Base-by-base conservation (phyloP, 2,329 filamentous ascomycete species). In the Rutstroemia sp. region DNA sequence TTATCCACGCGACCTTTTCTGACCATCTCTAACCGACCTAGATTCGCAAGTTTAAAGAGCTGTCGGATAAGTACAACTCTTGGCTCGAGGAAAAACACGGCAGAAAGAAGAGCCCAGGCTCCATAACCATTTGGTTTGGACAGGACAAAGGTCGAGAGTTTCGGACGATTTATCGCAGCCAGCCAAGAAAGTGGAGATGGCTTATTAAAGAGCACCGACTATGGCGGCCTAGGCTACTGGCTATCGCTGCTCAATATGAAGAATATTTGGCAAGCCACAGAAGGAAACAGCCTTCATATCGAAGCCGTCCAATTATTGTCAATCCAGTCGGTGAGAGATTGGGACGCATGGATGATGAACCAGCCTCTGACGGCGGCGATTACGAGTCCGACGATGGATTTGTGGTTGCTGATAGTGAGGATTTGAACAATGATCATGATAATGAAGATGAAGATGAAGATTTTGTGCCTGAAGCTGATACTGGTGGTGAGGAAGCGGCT, bases 121-220 rank as follows among this genome's bases (percentile, higher is more conserved):
- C 52, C 7, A 54, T 48, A 25, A 18, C 5, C 3, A 54, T 54
- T 18, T 54, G 52, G 52, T 41, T 48, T n/a, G 52, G 44, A 9
- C 2, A 48, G 30, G 52, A 54, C 16, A 41, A 48, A 21, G 52
- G 52, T n/a, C 44, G 21, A 41, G 34, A 54, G 6, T 54, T 48
- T 19, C 30, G 52, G 3, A 16, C 12, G 16, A 30, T 54, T 6
- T 30, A 30, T 19, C 8, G 7, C 2, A 9, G 18, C 27, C n/a
- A 48, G 37, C 44, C 34, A 37, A 10, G 7, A 1, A 41, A 48
- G 16, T 54, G 52, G 44, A 48, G 21, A 7, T 30, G 21, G 34
- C 44, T 48, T 5, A 7, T 47, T 2, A 7, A 30, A 3, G 27
- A 10, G 16, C 3, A 2, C 14, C 16, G 25, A 21, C 2, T 1